Evolutionary conservation across 164 flowering plant genomes (phyloP), one percentile per base, ranked within the genome.

Genomic region (Magnolia officinalis): DNA sequence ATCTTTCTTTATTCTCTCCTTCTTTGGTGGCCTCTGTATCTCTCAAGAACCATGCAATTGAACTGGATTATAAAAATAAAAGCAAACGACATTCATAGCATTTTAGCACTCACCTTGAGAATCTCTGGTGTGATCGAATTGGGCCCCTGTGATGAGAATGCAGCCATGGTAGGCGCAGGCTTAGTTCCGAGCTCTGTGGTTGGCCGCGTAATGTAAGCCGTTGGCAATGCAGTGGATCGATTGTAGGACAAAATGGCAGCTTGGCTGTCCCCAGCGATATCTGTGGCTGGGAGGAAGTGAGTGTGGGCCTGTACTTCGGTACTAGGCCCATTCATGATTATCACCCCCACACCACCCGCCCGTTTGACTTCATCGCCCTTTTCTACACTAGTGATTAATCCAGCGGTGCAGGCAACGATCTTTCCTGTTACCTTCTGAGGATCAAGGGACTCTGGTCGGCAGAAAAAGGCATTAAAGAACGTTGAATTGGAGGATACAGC

Each of bases 361-460:
- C 90, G 87, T 0, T 67, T 87, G 84, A 88, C 51, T 16, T 6
- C 61, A 10, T 10, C 18, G 16, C 61, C 61, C 13, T 55, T 8
- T 10, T 16, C 13, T 0, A 55, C 61, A 55, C 61, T 55, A 16
- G 11, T 52, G 9, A 52, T 55, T 1, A 55, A 10, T 55, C 61
- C 61, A 55, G 16, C 18, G 2, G 16, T 10, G 61, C 61, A 55
- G 16, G 61, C 61, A 2, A 94, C 97, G 7, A 90, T 87, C 81
- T 87, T 90, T 1, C 90, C 91, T 75, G 80, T 84, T 64, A 78
- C 89, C 83, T 88, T 88, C 71, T 74, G 49, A 0, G 81, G 80
- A 72, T 89, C 90, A 67, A 90, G 80, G 16, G 61, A 55, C 61
- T 10, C 61, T 1, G 61, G 61, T 16, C 0, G 18, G 1, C 61